Base-by-base conservation (phyloP, 83 land plant species). In the Picea mariana region DNA sequence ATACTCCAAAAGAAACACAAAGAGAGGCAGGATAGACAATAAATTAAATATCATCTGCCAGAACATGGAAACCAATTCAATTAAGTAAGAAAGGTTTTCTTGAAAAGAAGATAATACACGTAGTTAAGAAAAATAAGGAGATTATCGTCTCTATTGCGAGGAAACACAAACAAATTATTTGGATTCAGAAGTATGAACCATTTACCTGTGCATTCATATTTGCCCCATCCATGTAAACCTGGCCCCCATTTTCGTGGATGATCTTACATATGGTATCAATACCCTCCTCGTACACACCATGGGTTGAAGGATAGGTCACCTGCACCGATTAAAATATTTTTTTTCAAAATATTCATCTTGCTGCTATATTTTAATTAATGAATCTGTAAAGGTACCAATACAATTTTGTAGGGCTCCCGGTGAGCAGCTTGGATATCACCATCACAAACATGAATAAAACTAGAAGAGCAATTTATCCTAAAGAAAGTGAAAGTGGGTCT, bases 161-260 rank as follows among this genome's bases (percentile, higher is more conserved):
- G n/a, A 49, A 73, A 75, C 17, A 52, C 60, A 59, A 9, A 44
- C 38, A 17, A 1, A 47, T 42, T 40, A 20, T 40, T 20, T 55
- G 47, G 77, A 73, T 73, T 75, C 21, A 62, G 64, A 68, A 58
- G 24, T 40, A 79, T 38, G 68, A 79, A 75, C 21, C 31, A 21
- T 71, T 62, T 68, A 98, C 99, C 95, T 98, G 99, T 12, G 99
- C 99, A 88, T 98, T 98, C 99, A 98, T 98, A 88, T 98, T 98
- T 49, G 99, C 99, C 24, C 99, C 99, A 90, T 98, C 99, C 99
- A 96, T 98, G 87, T 98, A 98, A 65, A 98, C 99, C 87, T 98
- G 99, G 6, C 99, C 99, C 3, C 99, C 99, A 88, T 96, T 90
- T 73, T 94, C 91, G 83, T 98, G 99, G 76, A 98, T 98, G 47